Evolutionary conservation across 2,329 filamentous ascomycete species (phyloP), one percentile per base, ranked within the genome.

Genomic region (Botrytis deweyae): DNA sequence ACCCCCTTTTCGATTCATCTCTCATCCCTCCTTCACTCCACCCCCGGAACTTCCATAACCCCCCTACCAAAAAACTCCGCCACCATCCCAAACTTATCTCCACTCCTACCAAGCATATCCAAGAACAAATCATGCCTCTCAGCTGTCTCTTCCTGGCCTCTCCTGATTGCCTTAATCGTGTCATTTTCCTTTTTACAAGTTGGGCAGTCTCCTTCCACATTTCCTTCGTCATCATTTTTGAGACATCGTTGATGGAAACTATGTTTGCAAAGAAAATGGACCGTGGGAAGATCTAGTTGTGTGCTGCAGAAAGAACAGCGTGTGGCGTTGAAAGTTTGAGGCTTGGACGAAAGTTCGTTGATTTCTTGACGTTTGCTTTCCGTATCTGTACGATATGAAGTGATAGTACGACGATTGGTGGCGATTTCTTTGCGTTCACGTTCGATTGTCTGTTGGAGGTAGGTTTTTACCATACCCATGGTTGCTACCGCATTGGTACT

Each of bases 251-350:
- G 93, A 81, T 99, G 96, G 86, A 98, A 99, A 75, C 92, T 95
- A 82, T 99, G 96, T 82, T 97, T 97, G 85, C 96, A 99, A 76
- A 99, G 84, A 82, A 99, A 99, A 81, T 99, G 96, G 66, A 99
- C 95, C 0, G 91, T 93, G 0, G 96, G 96, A 20, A 98, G 86
- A 77, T 98, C 95, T 29, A 98, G 87, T 40, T 89, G 87, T 55
- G 74, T 74, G 4, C 90, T 88, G 81, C 96, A 99, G 70, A 92
- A 91, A 42, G 92, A 91, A 82, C 96, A 99, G 70, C 96, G 89
- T 49, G 94, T 95, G 0, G 94, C 91, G 81, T 97, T 93, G 86
- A 99, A 98, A 1, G 97, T 92, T 33, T 91, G 90, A 0, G 96
- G 95, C 80, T 97, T 95, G 14, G 87, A 88, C 12, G 88, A 88